Base-by-base conservation (phyloP, 2,329 filamentous ascomycete genomes). In the Fusarium abutilonis region DNA sequence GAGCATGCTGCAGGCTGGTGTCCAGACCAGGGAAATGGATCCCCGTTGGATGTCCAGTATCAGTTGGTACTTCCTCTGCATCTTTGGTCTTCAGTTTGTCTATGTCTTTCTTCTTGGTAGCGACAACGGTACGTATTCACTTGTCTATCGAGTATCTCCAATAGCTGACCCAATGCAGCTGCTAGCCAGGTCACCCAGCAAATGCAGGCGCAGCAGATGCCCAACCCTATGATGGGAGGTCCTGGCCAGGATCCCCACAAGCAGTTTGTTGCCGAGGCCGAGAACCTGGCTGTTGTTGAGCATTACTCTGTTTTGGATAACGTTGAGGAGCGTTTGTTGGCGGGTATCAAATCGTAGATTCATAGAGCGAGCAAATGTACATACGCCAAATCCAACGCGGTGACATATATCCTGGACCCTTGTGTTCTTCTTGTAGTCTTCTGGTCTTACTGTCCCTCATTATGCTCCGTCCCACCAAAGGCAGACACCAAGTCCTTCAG, bases 31-130 rank as follows among this genome's bases (percentile, higher is more conserved):
- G 72, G 95, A 99, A 75, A 89, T 99, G 80, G 96, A 99, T 74
- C 95, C 97, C 10, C 86, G 94, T 77, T 99, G 95, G 95, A 97
- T 99, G 79, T 97, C 93, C 1, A 97, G 93, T 77, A 88, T 99
- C 76, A 97, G 93, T 58, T 99, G 95, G 93, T 99, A 99, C 81
- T 98, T 99, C 74, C 80, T 99, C 67, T 98, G 96, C 72, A 88
- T 99, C 64, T 98, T 99, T 75, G 95, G 96, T 42, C 82, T 99
- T 55, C 94, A 98, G 76, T 92, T 94, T 51, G 93, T 99, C 55
- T 99, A 99, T 76, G 96, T 95, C 73, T 98, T 97, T 76, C 89
- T 99, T 45, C 84, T 99, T 13, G 95, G 95, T 9, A 96, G 90
- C 75, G 96, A 99, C 72, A 98, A 98, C 76, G 89, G 93, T 97